Conservation (phyloP, 306 rosid species). For the Comarum palustre region DNA sequence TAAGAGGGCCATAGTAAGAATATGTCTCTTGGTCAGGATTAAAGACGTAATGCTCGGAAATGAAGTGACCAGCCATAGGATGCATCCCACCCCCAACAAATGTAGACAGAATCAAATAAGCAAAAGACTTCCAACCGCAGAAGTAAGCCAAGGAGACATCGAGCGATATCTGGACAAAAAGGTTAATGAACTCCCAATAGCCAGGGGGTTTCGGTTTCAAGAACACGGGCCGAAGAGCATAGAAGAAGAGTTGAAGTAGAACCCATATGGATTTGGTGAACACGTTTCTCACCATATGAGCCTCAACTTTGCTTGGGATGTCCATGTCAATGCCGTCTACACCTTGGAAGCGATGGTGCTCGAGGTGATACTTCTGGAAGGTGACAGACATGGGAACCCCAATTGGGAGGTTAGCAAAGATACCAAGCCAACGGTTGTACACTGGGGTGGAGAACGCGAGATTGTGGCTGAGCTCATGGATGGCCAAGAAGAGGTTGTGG, state of each 20-base stretch:
- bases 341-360: constrained; percentile 90
- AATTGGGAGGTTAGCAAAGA: constrained; percentile 89
- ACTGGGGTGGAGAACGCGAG: constrained; percentile 83
- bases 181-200: constrained; percentile 74
- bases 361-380: constrained; percentile 90
- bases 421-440: constrained; percentile 79
- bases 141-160: constrained; percentile 63
- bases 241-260: constrained; percentile 81
- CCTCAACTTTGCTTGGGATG: constrained; percentile 72
- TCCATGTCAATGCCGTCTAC: constrained; percentile 94
- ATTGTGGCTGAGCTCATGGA: constrained; percentile 96
- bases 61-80: constrained; percentile 99
- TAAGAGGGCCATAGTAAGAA: constrained; percentile 89
- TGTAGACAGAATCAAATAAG: constrained; percentile 72
- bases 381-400: constrained; percentile 96
- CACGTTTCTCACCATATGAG: constrained; percentile 57
- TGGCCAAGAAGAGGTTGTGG: constrained; percentile 92
- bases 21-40: constrained; percentile 84
- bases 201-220: constrained; percentile 94
- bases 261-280: constrained; percentile 67
- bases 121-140: constrained; percentile 73
- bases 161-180: constrained; percentile 55
- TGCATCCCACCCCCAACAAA: constrained; percentile 95
- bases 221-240: constrained; percentile 72
- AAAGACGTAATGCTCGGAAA: constrained; percentile 89